These are phyloP conservation scores for Suillus americanus DNA, from an alignment of 768 basidiomycete genomes.

Conservation along the genomic window DNA sequence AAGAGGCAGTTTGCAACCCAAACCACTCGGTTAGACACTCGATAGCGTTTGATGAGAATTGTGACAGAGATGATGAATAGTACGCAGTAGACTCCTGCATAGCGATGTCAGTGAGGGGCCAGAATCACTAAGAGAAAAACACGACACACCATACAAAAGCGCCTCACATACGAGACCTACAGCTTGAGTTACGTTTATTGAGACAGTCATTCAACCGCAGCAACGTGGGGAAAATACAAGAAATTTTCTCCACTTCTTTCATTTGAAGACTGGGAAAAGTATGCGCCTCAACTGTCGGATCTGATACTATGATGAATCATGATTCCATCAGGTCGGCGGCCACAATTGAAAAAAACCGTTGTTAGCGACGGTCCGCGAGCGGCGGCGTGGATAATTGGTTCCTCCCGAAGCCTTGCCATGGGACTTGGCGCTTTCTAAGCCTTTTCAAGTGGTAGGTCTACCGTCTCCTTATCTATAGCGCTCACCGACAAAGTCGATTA, in stretches of 20 bases:
- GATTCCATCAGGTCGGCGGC: not conserved
- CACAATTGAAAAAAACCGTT: not conserved
- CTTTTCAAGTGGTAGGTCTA: not conserved
- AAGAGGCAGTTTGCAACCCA: constrained; percentile 16
- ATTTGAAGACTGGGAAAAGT: not conserved
- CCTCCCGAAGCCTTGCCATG: not conserved
- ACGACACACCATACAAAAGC: constrained; percentile 23
- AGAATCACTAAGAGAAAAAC: not conserved
- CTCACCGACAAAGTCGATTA: not conserved
- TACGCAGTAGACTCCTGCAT: constrained; percentile 11
- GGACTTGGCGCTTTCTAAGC: not conserved
- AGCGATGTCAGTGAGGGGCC: not conserved
- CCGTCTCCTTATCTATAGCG: not conserved
- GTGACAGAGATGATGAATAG: constrained; percentile 17
- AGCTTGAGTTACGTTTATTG: not conserved
- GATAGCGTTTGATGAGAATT: constrained; percentile 11
- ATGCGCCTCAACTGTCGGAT: no score
- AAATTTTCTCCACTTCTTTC: not conserved
- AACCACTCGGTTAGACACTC: constrained; percentile 3
- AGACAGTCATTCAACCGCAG: not conserved
- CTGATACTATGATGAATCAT: not conserved
- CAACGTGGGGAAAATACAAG: not conserved
- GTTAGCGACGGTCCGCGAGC: not conserved
- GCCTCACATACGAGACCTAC: constrained; percentile 27
- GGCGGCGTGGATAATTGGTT: not conserved